phyloP scores from a whole-genome alignment of 2,329 filamentous ascomycete genomes.

The Epicoccum sorghinum region DNA sequence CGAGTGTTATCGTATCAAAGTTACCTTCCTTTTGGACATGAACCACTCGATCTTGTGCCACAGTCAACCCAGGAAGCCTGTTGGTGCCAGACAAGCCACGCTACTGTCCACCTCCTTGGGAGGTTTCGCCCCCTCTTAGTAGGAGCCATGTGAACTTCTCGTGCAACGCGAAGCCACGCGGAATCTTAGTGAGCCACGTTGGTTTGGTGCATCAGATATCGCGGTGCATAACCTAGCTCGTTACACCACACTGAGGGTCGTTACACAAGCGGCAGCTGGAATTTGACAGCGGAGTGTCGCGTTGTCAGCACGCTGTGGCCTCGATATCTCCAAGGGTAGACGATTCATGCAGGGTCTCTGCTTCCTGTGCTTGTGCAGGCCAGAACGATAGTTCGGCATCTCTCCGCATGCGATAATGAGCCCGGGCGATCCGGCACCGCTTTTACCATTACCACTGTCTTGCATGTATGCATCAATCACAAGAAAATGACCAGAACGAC shows the following conservation, averaged over 20 bases:
- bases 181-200: conserved; percentile 32
- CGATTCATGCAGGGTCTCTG: conserved; percentile 15
- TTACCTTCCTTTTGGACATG: conserved; percentile 23
- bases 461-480: neutral
- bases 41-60: conserved; percentile 30
- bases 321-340: neutral
- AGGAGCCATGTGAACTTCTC: conserved; percentile 29
- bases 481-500: neutral
- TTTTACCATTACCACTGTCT: neutral
- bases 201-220: conserved; percentile 31
- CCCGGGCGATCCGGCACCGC: neutral
- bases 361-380: neutral
- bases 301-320: conserved; percentile 3
- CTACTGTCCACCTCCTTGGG: conserved; percentile 12
- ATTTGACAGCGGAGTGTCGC: conserved; percentile 24
- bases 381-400: neutral
- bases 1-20: conserved; percentile 26
- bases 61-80: conserved; percentile 2
- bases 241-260: conserved; percentile 27
- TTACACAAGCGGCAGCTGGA: conserved; percentile 22
- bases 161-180: conserved; percentile 26
- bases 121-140: conserved; percentile 14
- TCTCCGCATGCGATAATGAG: neutral
- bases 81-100: conserved; percentile 10
- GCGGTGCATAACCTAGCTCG: conserved; percentile 45